These are phyloP conservation scores for Dothistroma pini DNA, from an alignment of 2,329 filamentous ascomycete species.

Conservation along the genomic window DNA sequence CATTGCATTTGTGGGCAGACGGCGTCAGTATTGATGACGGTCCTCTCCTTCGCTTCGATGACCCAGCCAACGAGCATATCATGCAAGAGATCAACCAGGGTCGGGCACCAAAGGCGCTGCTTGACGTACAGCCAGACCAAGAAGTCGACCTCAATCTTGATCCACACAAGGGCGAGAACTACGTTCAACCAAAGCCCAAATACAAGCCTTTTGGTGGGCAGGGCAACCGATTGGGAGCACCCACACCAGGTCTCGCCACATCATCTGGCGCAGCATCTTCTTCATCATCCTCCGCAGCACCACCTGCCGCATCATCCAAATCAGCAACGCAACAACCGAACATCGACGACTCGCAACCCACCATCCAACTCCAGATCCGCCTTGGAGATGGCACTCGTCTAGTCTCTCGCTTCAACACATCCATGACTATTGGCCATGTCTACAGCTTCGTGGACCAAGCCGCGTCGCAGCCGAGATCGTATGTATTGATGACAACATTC, in stretches of 20 bases:
- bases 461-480: conserved; percentile 56
- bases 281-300: conserved; percentile 34
- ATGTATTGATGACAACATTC: conserved; percentile 77
- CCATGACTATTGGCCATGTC: conserved; percentile 71
- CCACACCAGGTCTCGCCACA: conserved; percentile 61
- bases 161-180: conserved; percentile 71
- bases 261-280: conserved; percentile 26
- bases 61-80: conserved; percentile 68
- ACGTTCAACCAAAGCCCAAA: conserved; percentile 66
- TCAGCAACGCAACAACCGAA: conserved; percentile 35
- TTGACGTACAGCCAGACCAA: conserved; percentile 71
- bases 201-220: conserved; percentile 72
- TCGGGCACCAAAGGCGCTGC: conserved; percentile 70
- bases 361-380: conserved; percentile 69
- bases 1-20: conserved; percentile 76
- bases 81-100: conserved; percentile 73
- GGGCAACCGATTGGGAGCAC: conserved; percentile 72
- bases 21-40: conserved; percentile 85
- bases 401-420: conserved; percentile 77
- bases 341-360: conserved; percentile 65
- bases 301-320: conserved; percentile 31
- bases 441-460: conserved; percentile 70
- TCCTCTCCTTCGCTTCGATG: conserved; percentile 71
- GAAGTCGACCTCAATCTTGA: conserved; percentile 74
- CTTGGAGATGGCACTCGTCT: conserved; percentile 73